These are phyloP conservation scores for Fusarium cicatricum DNA, from an alignment of 2,329 filamentous ascomycete genomes.

Conservation along the genomic window DNA sequence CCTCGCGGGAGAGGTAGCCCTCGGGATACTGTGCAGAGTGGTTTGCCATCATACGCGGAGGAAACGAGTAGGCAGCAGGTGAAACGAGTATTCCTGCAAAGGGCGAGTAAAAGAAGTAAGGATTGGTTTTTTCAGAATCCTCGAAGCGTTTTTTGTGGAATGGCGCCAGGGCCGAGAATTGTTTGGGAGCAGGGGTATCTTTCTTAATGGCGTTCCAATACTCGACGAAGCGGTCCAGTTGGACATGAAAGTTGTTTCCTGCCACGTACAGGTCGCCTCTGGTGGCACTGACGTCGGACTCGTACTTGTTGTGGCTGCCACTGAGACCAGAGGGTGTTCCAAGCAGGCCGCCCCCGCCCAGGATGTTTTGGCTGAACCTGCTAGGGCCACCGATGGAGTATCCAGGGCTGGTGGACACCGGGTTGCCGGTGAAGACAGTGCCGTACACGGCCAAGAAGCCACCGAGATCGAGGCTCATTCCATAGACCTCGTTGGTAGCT, in stretches of 20 bases:
- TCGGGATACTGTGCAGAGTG: slow-evolving; percentile 51
- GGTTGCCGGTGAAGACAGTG: slow-evolving; percentile 58
- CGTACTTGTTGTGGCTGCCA: slow-evolving; percentile 63
- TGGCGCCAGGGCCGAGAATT: slow-evolving; percentile 6
- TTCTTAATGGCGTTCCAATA: slow-evolving; percentile 15
- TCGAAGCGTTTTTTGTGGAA: slow-evolving; percentile 51
- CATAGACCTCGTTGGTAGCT: slow-evolving; percentile 46
- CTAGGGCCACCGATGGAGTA: slow-evolving; percentile 61
- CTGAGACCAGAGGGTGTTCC: slow-evolving; percentile 43
- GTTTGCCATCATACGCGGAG: slow-evolving; percentile 53
- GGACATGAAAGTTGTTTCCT: slow-evolving; percentile 58
- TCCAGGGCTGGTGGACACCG: slow-evolving; percentile 56
- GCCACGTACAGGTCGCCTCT: slow-evolving; percentile 59
- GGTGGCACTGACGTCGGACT: slow-evolving; percentile 60
- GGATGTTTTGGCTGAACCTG: slow-evolving; percentile 49
- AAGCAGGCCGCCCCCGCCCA: slow-evolving; percentile 46
- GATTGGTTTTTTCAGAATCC: slow-evolving; percentile 58
- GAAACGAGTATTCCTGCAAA: slow-evolving; percentile 57
- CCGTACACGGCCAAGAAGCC: slow-evolving; percentile 55
- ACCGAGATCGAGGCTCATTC: slow-evolving; percentile 56
- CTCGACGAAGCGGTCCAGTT: slow-evolving; percentile 55
- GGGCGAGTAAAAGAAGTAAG: slow-evolving; percentile 62
- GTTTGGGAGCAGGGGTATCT: slow-evolving; percentile 12
- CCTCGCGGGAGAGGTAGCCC: slow-evolving; percentile 42
- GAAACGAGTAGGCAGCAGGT: slow-evolving; percentile 57